Evolutionary conservation across 495 filamentous ascomycete species (phyloP).

Genomic region (Xylaria intraflava): DNA sequence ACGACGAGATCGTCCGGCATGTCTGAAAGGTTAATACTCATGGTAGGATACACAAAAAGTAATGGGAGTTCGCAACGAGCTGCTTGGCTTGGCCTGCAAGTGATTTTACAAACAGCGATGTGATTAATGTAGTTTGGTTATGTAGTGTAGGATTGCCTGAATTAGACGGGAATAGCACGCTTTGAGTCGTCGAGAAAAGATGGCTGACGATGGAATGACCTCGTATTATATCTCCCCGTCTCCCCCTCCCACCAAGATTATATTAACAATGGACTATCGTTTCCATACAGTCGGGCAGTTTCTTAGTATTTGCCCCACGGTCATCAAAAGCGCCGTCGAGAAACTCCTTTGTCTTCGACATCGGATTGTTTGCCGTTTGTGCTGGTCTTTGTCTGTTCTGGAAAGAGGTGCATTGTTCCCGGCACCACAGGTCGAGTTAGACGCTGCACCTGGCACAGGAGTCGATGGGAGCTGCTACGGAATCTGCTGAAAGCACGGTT

Average conservation of each 20-base stretch:
- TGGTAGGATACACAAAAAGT: neutral
- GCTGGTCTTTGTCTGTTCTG: neutral
- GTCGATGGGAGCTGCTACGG: too few relatives aligned
- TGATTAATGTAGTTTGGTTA: neutral
- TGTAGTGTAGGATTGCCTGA: slow-evolving; percentile 1
- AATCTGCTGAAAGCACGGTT: neutral
- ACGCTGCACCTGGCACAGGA: too few relatives aligned
- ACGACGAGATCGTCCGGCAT: slow-evolving; percentile 12
- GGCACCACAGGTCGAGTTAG: neutral
- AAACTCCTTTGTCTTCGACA: slow-evolving; percentile 1
- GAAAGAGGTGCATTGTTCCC: neutral
- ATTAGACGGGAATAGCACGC: neutral
- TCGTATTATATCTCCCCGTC: neutral
- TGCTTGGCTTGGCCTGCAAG: too few relatives aligned
- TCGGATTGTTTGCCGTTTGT: neutral
- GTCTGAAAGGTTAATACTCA: slow-evolving; percentile 19
- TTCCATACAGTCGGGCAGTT: neutral
- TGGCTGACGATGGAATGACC: neutral
- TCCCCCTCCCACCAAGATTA: neutral
- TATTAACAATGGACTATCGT: neutral
- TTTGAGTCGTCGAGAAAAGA: neutral
- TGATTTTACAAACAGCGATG: slow-evolving; percentile 3
- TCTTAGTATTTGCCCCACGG: neutral
- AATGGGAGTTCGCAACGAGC: neutral
- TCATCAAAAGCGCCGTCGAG: neutral